Base-by-base conservation (phyloP, 257 asterid species). In the Solanum lignicaule region DNA sequence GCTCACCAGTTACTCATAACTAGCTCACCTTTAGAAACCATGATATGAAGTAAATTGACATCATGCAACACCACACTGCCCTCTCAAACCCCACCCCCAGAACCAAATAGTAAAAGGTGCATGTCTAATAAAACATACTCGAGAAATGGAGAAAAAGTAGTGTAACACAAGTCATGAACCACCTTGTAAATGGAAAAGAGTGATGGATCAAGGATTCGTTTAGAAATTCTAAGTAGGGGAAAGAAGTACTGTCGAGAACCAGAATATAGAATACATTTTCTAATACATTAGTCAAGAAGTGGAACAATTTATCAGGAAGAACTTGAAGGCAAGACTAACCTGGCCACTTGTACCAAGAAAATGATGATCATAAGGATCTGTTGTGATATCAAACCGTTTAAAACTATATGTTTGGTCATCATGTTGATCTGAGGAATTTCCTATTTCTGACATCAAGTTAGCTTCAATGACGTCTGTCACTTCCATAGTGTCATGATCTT, bases 301-400 rank as follows among this genome's bases (percentile, higher is more conserved):
- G 69, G 69, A 82, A 82, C 69, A 82, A 82, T 48, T 46, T 46
- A 48, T 48, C 20, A 29, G 21, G 29, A 81, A 18, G 85, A 82
- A 82, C 85, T 82, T 31, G 29, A 29, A 48, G 43, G 86, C 69
- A 48, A 20, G 86, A 91, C 95, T 89, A 87, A 96, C 99, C 98
- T 93, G 98, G 87, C 92, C 94, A 86, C 75, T 92, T 85, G 95
- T 84, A 86, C 94, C 92, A 71, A 90, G 87, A 91, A 92, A 97
- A 91, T 95, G 88, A 92, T 97, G 99, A 89, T 95, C 99, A 65
- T 87, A 86, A 74, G 99, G 99, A 91, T 94, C 97, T 87, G 91
- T 90, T 68, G 94, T 91, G 85, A 96, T 94, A 92, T 97, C 99
- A 90, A 97, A 97, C 48, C 98, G 94, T 90, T 92, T 95, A 93